A percentile compares a stretch with the other conserved stretches of the same genome.
Evolutionary conservation across 1,284 basidiomycete genomes (phyloP).

Genomic region (Ganoderma multipileum): DNA sequence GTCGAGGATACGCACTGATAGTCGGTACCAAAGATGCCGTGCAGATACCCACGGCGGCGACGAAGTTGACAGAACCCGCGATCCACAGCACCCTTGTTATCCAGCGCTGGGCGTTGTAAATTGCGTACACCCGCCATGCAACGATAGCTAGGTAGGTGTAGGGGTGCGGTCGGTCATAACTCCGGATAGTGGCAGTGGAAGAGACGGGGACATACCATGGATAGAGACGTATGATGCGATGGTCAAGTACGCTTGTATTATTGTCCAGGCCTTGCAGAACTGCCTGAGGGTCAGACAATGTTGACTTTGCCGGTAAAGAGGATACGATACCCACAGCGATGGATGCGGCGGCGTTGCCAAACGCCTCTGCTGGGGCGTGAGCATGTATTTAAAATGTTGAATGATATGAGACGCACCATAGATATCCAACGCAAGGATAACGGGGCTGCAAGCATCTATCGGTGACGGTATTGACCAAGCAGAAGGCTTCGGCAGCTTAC

Average conservation of each 20-base stretch:
- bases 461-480: constrained; percentile 3
- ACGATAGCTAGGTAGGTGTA: constrained; percentile 34
- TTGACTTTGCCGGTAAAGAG: not conserved
- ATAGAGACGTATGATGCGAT: constrained; percentile 42
- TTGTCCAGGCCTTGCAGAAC: constrained; percentile 42
- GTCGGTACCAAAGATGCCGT: constrained; percentile 35
- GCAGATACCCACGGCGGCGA: constrained; percentile 34
- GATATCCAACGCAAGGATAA: constrained; percentile 39
- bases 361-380: constrained; percentile 25
- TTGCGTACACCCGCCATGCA: constrained; percentile 39
- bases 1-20: constrained; percentile 31
- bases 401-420: constrained; percentile 33
- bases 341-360: constrained; percentile 27
- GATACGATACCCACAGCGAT: constrained; percentile 22
- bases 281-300: constrained; percentile 12
- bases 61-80: constrained; percentile 34
- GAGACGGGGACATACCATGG: constrained; percentile 31
- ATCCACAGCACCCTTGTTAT: constrained; percentile 36
- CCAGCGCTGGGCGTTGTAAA: constrained; percentile 38
- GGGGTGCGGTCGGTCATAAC: not conserved
- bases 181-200: not conserved
- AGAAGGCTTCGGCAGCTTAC: constrained; percentile 25
- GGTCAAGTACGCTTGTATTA: constrained; percentile 38
- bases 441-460: constrained; percentile 30
- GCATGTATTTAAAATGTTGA: not conserved